Conservation (phyloP, 2,329 filamentous ascomycete species). For the Albifimbria verrucaria region DNA sequence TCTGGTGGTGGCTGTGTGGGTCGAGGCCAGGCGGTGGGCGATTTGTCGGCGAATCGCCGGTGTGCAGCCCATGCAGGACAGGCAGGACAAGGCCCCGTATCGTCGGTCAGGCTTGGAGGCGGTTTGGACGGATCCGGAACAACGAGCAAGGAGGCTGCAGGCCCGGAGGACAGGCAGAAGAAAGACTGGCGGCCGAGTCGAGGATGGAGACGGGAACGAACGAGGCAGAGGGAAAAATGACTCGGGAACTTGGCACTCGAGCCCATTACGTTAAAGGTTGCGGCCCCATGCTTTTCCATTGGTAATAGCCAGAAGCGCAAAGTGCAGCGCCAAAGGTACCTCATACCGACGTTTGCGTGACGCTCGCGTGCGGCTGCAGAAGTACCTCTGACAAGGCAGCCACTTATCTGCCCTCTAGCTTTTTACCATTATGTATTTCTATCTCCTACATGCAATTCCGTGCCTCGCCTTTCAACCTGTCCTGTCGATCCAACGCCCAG, state of each 20-base stretch:
- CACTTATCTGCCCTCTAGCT: conserved; percentile 17
- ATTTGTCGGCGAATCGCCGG: not conserved
- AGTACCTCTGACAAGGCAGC: not conserved
- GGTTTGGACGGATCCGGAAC: not conserved
- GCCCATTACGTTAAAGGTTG: conserved; percentile 44
- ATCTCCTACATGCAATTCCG: too few relatives aligned
- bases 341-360: conserved; percentile 1
- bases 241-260: conserved; percentile 16
- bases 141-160: not conserved
- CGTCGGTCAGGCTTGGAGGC: not conserved
- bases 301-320: conserved; percentile 33
- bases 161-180: not conserved
- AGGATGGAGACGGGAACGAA: too few relatives aligned
- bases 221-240: conserved; percentile 14
- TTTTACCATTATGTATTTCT: conserved; percentile 37
- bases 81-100: not conserved
- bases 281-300: conserved; percentile 40
- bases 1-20: too few relatives aligned
- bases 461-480: too few relatives aligned
- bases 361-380: conserved; percentile 4
- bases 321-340: not conserved
- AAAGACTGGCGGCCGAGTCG: too few relatives aligned
- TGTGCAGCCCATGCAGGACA: not conserved
- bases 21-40: too few relatives aligned
- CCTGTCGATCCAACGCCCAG: conserved; percentile 8